These are phyloP conservation scores for Acacia acuminata DNA, from an alignment of 306 rosid genomes.

Conservation along the genomic window DNA sequence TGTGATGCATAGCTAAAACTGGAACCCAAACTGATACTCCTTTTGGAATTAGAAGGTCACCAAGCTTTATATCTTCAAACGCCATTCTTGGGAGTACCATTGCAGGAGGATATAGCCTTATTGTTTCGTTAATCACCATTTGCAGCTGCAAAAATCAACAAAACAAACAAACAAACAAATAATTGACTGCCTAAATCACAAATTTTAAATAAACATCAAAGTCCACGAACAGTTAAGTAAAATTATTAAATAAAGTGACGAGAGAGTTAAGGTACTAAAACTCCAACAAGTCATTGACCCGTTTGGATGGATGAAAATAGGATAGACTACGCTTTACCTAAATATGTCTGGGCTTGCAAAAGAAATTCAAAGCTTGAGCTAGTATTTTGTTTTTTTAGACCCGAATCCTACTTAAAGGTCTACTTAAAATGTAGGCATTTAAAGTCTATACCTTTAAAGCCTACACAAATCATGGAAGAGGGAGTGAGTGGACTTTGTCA, in stretches of 20 bases:
- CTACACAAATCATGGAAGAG: too few species aligned
- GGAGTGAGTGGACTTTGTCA: too few species aligned
- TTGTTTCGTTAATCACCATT: constrained; percentile 92
- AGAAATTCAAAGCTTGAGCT: too few species aligned
- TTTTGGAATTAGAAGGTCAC: constrained; percentile 84
- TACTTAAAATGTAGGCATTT: too few species aligned
- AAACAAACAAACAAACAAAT: not conserved
- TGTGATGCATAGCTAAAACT: constrained; percentile 93
- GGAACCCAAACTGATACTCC: constrained; percentile 97
- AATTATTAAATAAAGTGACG: not conserved
- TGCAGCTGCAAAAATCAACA: constrained; percentile 56
- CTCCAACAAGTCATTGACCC: too few species aligned
- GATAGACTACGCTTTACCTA: too few species aligned
- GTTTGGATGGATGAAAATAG: too few species aligned
- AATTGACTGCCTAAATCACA: not conserved
- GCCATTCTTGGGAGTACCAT: constrained; percentile 91
- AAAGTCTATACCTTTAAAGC: too few species aligned
- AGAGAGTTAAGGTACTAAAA: too few species aligned
- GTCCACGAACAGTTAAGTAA: not conserved
- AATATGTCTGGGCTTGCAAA: too few species aligned
- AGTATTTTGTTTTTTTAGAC: too few species aligned
- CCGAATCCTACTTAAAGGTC: too few species aligned
- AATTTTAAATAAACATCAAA: not conserved
- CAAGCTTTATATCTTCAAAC: constrained; percentile 77
- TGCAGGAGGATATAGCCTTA: constrained; percentile 93